Evolutionary conservation across 2,329 filamentous ascomycete genomes (phyloP).

Genomic region (Berkeleyomyces rouxiae): DNA sequence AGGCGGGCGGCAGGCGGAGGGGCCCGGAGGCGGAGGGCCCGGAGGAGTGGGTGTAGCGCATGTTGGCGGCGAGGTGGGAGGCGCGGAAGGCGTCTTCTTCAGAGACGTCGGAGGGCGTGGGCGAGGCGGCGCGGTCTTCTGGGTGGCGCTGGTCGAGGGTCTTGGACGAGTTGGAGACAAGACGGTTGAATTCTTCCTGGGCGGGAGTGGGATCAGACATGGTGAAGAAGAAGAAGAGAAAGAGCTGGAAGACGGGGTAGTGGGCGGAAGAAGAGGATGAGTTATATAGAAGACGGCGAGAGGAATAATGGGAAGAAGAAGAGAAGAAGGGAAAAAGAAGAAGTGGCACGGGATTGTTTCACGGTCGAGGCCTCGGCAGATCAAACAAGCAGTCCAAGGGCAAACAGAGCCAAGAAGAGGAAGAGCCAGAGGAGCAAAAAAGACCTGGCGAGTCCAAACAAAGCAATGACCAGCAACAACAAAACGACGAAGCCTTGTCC

Average conservation of each 20-base stretch:
- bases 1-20: slow-evolving; percentile 43
- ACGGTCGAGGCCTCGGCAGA: not conserved
- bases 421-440: not conserved
- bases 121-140: slow-evolving; percentile 37
- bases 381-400: slow-evolving; percentile 2
- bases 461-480: slow-evolving; percentile 7
- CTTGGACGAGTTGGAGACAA: slow-evolving; percentile 39
- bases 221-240: slow-evolving; percentile 20
- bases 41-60: slow-evolving; percentile 41
- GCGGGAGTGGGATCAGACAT: slow-evolving; percentile 42
- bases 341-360: not conserved
- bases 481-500: not conserved
- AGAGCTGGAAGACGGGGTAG: not conserved
- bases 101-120: slow-evolving; percentile 28
- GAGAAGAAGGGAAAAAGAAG: not conserved
- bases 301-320: not conserved
- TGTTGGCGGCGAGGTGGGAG: slow-evolving; percentile 42
- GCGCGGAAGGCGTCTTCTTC: slow-evolving; percentile 39
- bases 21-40: slow-evolving; percentile 30
- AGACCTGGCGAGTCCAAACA: slow-evolving; percentile 1
- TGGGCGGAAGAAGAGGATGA: not conserved
- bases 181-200: slow-evolving; percentile 49
- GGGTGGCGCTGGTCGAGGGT: slow-evolving; percentile 29
- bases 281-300: slow-evolving; percentile 7
- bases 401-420: not conserved